Evolutionary conservation across 768 basidiomycete genomes (phyloP).

Genomic region (Tremella yokohamensis): DNA sequence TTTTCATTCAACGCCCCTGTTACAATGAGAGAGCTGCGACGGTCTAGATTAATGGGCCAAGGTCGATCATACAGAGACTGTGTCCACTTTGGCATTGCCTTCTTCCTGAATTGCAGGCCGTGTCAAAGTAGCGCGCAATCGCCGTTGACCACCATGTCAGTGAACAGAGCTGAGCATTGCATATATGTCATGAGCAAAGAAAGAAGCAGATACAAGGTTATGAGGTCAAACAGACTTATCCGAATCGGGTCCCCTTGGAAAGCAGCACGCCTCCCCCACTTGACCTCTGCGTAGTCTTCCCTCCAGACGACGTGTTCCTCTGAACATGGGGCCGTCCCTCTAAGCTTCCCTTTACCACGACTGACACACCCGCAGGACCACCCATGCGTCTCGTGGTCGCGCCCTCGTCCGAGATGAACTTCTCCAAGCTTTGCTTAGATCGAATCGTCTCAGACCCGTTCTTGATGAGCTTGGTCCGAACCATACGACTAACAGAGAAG

Average conservation of each 20-base stretch:
- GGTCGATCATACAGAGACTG: too few species aligned
- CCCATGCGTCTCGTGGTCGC: conserved; percentile 19
- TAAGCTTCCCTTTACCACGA: conserved; percentile 9
- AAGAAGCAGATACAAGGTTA: too few species aligned
- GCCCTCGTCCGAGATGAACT: conserved; percentile 26
- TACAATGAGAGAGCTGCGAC: too few species aligned
- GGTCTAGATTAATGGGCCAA: too few species aligned
- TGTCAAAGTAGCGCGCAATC: too few species aligned
- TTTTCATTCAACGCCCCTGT: too few species aligned
- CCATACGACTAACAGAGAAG: neutral
- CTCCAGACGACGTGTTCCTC: neutral
- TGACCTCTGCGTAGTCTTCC: neutral
- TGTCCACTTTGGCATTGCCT: too few species aligned
- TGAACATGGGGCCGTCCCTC: neutral
- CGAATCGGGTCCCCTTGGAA: conserved; percentile 16
- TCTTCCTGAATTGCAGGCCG: too few species aligned
- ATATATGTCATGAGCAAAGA: too few species aligned
- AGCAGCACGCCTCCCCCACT: conserved; percentile 15
- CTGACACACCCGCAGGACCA: conserved; percentile 20
- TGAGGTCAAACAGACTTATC: neutral
- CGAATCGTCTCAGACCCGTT: neutral
- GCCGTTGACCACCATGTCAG: too few species aligned
- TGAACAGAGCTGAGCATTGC: too few species aligned
- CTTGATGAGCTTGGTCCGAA: neutral
- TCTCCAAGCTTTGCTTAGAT: conserved; percentile 12